Base-by-base conservation (phyloP, 805 yeast genomes). In the Ogataea thermomethanolica region DNA sequence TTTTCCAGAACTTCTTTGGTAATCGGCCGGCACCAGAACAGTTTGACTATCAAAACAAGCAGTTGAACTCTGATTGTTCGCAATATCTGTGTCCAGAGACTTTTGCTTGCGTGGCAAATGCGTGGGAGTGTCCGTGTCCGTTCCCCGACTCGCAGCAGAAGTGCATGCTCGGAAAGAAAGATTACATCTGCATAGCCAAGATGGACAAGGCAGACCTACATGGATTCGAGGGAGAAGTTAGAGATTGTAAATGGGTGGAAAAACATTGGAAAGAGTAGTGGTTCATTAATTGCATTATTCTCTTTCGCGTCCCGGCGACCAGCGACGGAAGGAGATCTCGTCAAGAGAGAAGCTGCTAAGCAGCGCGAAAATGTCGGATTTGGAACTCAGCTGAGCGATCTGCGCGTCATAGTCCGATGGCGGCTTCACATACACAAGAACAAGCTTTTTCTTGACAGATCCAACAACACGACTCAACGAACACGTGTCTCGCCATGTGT, bases 221-320 rank as follows among this genome's bases (percentile, higher is more conserved):
- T 46, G 65, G 59, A 2, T 53, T 49, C 17, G 54, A 57, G 13
- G 74, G 54, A 9, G 86, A 75, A 51, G 67, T 69, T 44, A 69
- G 93, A 59, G 96, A 84, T 55, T 91, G 98, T 62, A 84, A 84
- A 7, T 90, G 91, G 86, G 96, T 87, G 2, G 59, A 62, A 21
- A 69, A 86, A 39, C 30, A 91, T 88, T 0, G 84, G 76, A 68
- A 70, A 72, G 13, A 91, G 88, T 76, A 55, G n/a, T 25, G 35
- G 25, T 14, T 15, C 3, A 5, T 24, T 27, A 24, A 22, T 11
- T 25, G 9, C 11, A 13, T 53, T 57, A 90, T 55, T 87, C 95
- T 52, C 97, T 71, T 46, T 87, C 86, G 51, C 84, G 73, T 44
- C 84, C 79, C 5, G 97, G 91, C 0, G 84, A 73, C 96, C 96